Conservation (phyloP, 2,329 filamentous ascomycete genomes). For the Clonostachys byssicola region DNA sequence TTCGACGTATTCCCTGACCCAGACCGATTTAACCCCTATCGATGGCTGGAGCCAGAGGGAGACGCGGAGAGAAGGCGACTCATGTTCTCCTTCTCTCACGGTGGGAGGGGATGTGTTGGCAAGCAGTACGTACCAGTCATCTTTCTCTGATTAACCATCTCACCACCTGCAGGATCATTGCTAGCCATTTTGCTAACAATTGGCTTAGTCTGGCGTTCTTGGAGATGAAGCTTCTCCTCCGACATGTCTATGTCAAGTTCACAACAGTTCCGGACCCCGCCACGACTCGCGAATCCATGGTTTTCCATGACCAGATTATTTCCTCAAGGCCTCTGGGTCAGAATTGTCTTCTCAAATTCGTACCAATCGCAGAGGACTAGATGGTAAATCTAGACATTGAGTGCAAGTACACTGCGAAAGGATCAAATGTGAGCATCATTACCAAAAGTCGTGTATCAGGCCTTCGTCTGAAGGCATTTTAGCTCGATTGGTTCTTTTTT, state of each 20-base stretch:
- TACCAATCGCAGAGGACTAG: too few relatives aligned
- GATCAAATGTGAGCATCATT: too few relatives aligned
- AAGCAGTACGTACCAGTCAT: slow-evolving; percentile 51
- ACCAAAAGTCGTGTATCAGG: too few relatives aligned
- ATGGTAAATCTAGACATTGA: too few relatives aligned
- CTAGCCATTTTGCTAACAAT: neutral
- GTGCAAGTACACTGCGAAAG: too few relatives aligned
- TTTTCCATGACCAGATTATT: slow-evolving; percentile 64
- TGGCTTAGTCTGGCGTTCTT: slow-evolving; percentile 47
- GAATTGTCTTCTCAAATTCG: slow-evolving; percentile 50
- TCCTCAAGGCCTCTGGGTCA: slow-evolving; percentile 59
- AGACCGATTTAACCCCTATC: slow-evolving; percentile 72
- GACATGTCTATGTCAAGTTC: slow-evolving; percentile 57
- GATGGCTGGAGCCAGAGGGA: slow-evolving; percentile 74
- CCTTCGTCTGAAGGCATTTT: too few relatives aligned
- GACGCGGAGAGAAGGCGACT: slow-evolving; percentile 64
- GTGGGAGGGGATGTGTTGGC: slow-evolving; percentile 61
- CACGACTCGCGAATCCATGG: slow-evolving; percentile 55
- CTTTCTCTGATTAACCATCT: neutral
- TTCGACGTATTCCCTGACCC: slow-evolving; percentile 71
- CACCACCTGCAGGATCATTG: neutral
- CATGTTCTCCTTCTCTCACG: slow-evolving; percentile 63
- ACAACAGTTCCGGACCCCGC: slow-evolving; percentile 47
- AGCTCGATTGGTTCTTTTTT: too few relatives aligned
- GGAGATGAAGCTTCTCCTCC: slow-evolving; percentile 64